Conservation (phyloP, 2,329 filamentous ascomycete species). For the Fusarium brachygibbosum region DNA sequence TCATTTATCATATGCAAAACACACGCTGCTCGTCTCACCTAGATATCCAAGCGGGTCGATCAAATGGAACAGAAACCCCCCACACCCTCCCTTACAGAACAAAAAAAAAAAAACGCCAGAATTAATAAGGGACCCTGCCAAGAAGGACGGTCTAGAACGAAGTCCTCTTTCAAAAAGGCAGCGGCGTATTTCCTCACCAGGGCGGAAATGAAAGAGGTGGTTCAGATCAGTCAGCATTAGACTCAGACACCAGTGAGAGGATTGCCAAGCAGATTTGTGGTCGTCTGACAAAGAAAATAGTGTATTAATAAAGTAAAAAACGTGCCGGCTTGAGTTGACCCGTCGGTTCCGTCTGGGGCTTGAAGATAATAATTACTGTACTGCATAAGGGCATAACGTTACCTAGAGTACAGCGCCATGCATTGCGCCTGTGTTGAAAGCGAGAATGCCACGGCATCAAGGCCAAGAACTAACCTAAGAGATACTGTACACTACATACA, state of each 20-base stretch:
- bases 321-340: not conserved
- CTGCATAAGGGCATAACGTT: conserved; percentile 2
- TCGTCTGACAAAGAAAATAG: conserved; percentile 36
- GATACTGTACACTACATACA: not conserved
- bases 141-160: conserved; percentile 35
- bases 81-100: conserved; percentile 1
- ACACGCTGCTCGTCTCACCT: conserved; percentile 11
- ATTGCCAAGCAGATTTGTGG: conserved; percentile 20
- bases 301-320: not conserved
- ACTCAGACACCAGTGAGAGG: conserved; percentile 3
- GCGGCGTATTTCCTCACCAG: conserved; percentile 16
- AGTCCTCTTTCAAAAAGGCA: not conserved
- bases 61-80: conserved; percentile 12
- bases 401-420: conserved; percentile 20
- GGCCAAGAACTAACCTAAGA: conserved; percentile 11
- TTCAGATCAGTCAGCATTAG: conserved; percentile 24
- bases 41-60: conserved; percentile 29
- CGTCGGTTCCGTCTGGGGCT: conserved; percentile 24
- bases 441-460: conserved; percentile 31
- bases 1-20: conserved; percentile 22
- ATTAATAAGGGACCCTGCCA: conserved; percentile 32
- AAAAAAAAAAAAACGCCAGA: not conserved
- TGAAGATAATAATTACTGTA: not conserved
- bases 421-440: not conserved
- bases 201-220: conserved; percentile 14